Evolutionary conservation across 2,329 filamentous ascomycete genomes (phyloP).

Genomic region (Talaromyces albobiverticillius): DNA sequence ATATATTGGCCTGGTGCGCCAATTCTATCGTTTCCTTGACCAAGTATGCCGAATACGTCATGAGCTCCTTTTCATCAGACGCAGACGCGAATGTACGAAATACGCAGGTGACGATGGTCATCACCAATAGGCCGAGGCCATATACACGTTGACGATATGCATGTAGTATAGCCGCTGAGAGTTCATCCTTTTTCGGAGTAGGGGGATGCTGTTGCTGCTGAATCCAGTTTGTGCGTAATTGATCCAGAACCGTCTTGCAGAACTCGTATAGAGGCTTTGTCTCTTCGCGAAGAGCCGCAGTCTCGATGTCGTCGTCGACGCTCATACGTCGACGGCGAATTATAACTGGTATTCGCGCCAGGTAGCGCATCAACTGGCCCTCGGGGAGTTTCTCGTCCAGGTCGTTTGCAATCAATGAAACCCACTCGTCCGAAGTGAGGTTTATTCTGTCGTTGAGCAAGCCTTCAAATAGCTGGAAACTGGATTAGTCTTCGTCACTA

Average conservation of each 20-base stretch:
- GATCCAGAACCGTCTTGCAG: constrained; percentile 14
- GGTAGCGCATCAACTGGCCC: constrained; percentile 28
- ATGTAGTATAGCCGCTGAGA: constrained; percentile 17
- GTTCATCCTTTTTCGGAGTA: constrained; percentile 8
- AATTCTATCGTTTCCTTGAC: constrained; percentile 27
- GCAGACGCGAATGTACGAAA: constrained; percentile 27
- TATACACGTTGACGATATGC: constrained; percentile 34
- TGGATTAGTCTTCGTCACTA: neutral
- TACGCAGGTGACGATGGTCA: constrained; percentile 32
- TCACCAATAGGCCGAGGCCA: constrained; percentile 29
- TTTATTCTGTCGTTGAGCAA: constrained; percentile 33
- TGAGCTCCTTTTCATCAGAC: constrained; percentile 17
- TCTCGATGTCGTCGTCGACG: constrained; percentile 7
- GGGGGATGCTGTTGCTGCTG: constrained; percentile 13
- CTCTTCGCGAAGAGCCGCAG: neutral
- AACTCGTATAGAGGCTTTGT: neutral
- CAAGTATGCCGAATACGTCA: constrained; percentile 21
- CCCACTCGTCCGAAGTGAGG: constrained; percentile 33
- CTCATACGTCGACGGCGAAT: constrained; percentile 24
- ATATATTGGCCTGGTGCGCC: constrained; percentile 23
- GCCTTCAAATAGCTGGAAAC: constrained; percentile 32
- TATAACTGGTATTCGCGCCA: constrained; percentile 30
- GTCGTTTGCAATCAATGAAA: constrained; percentile 28
- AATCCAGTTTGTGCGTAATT: constrained; percentile 18
- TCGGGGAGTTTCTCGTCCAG: constrained; percentile 26